phyloP scores from a whole-genome alignment of 805 yeast species.

The Teunomyces stri region DNA sequence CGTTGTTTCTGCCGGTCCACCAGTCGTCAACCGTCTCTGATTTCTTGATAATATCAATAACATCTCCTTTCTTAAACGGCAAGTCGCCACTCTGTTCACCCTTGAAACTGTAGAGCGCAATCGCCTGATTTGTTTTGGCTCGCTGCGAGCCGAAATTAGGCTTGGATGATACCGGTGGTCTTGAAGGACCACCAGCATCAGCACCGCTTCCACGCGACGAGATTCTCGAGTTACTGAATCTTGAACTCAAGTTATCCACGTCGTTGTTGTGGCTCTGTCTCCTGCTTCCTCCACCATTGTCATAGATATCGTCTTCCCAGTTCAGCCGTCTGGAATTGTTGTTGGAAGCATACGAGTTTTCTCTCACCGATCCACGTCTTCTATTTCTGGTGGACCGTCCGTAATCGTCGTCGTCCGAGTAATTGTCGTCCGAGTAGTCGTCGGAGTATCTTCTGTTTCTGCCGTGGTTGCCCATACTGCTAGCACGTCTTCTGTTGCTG shows the following conservation, averaged over 20 bases:
- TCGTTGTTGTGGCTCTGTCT: conserved; percentile 31
- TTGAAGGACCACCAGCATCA: conserved; percentile 25
- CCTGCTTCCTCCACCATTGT: conserved; percentile 37
- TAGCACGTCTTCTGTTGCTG: conserved; percentile 20
- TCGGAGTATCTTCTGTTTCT: conserved; percentile 27
- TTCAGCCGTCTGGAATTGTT: conserved; percentile 34
- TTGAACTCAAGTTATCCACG: conserved; percentile 31
- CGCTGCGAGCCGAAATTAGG: conserved; percentile 40
- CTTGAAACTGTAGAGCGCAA: conserved; percentile 82
- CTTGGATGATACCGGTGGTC: conserved; percentile 39
- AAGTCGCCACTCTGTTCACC: conserved; percentile 95
- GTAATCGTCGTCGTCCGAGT: conserved; percentile 17
- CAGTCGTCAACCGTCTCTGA: conserved; percentile 91
- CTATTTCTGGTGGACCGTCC: conserved; percentile 23
- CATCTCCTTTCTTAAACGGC: conserved; percentile 92
- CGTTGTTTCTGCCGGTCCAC: conserved; percentile 95
- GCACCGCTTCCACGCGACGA: conserved; percentile 12
- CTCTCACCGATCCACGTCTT: conserved; percentile 11
- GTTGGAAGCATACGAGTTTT: not conserved
- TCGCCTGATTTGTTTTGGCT: conserved; percentile 67
- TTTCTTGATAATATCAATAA: conserved; percentile 80
- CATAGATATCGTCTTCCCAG: conserved; percentile 91
- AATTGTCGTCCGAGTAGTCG: conserved; percentile 37
- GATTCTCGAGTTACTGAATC: conserved; percentile 34
- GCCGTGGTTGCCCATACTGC: conserved; percentile 10